Base-by-base conservation (phyloP, 31 red algal species). In the Porphyra umbilicalis region DNA sequence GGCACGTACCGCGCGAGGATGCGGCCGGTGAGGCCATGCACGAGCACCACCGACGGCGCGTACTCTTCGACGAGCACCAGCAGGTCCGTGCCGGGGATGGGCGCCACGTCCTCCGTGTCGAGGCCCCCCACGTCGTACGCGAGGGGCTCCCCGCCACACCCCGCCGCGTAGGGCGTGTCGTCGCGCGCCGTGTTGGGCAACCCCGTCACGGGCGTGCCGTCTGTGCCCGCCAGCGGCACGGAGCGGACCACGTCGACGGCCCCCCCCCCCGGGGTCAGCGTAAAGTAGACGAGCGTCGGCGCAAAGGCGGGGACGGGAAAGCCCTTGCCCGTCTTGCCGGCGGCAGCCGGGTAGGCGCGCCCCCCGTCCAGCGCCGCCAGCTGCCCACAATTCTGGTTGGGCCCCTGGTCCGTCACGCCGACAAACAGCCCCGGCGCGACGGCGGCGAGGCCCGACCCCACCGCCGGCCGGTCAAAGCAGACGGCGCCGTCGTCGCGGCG, bases 61-160 rank as follows among this genome's bases (percentile, higher is more conserved):
- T 94, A 94, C 83, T 94, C 91, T 10, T 94, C 91, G 29, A 90
- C 91, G 39, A 94, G 81, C 32, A 82, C 91, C 37, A 89, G 82
- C 36, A 81, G 85, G 38, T 84, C 76, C 2, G 75, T 83, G 4
- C 78, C 88, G 34, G 90, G 90, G 33, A 94, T 86, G 38, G 78
- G 38, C 0, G 84, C 87, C 32, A 94, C 33, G 33, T 90, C 91
- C 91, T 94, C 91, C 25, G 91, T 85, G 39, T 94, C 91, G n/a
- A 94, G 8, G 18, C 91, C 91, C 18, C 78, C 81, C 6, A 77
- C 68, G 35, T 94, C 91, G 79, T 83, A 83, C 2, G 38, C 2
- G 31, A 94, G 88, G 8, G 76, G 81, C 39, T 44, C 75, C 38
- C 68, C 89, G 2, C 18, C 87, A 80, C 91, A 94, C 77, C 84